Evolutionary conservation across 169 alveolate genomes (phyloP).

Genomic region (Plasmodium vivax): DNA sequence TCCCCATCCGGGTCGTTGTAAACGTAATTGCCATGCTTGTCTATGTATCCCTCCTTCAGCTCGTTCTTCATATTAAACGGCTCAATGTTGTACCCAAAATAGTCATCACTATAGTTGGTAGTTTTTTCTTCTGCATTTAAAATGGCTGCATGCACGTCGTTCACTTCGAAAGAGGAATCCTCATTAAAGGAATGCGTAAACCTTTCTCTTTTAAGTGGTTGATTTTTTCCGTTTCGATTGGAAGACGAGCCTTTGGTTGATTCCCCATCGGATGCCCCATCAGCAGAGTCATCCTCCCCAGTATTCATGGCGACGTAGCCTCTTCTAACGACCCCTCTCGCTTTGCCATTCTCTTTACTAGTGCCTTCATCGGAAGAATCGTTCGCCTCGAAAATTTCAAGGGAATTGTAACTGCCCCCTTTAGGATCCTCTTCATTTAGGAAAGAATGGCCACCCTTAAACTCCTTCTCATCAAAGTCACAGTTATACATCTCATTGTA

Average conservation of each 20-base stretch:
- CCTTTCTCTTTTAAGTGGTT: slow-evolving; percentile 13
- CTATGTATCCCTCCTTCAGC: slow-evolving; percentile 78
- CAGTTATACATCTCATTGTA: slow-evolving; percentile 41
- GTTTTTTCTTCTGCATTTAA: slow-evolving; percentile 65
- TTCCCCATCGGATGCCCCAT: neutral
- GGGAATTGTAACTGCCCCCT: neutral
- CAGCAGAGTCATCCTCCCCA: neutral
- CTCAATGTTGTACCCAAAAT: slow-evolving; percentile 75
- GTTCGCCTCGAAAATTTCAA: neutral
- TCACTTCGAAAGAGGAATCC: slow-evolving; percentile 59
- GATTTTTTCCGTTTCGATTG: neutral
- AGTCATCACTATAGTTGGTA: slow-evolving; percentile 45
- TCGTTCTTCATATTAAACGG: slow-evolving; percentile 80
- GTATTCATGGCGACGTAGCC: neutral
- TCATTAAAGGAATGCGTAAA: slow-evolving; percentile 70
- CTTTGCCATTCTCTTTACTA: neutral
- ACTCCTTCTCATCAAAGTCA: slow-evolving; percentile 40
- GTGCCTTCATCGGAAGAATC: neutral
- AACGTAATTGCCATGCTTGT: slow-evolving; percentile 75
- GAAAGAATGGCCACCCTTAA: slow-evolving; percentile 8
- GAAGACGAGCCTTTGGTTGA: neutral
- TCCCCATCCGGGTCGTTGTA: slow-evolving; percentile 35
- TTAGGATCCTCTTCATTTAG: slow-evolving; percentile 6
- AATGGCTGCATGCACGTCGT: slow-evolving; percentile 47
- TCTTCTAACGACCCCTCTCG: neutral